Base-by-base conservation (phyloP, 2,329 filamentous ascomycete species). In the Fusarium sp. region DNA sequence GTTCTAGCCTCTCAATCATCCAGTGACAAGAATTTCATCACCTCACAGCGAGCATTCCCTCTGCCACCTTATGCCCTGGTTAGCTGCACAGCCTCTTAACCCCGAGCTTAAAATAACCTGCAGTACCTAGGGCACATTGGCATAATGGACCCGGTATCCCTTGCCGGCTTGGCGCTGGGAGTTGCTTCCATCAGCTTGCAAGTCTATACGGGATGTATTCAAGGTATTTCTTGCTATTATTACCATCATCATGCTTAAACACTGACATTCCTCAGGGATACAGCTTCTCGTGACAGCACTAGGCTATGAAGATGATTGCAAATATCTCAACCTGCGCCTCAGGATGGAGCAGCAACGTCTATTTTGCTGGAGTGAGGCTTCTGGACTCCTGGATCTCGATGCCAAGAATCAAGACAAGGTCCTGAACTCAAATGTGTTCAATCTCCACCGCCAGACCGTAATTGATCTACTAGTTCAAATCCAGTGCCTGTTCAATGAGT, bases 301-400 rank as follows among this genome's bases (percentile, higher is more conserved):
- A 42, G 79, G 80, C 43, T 82, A 83, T 55, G 80, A 81, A n/a
- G 78, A 84, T 61, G 81, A 83, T 45, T 83, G 78, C 70, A 80
- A 76, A 58, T 84, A 83, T 67, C 79, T 84, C 58, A 83, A 83
- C 61, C 69, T 84, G 66, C 78, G 82, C 48, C 71, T 84, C 48
- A 80, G 81, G 51, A 82, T 84, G 79, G 82, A 84, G 69, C 81
- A 85, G 72, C 81, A 84, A 63, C 77, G 82, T 23, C 76, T 84
- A 15, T 83, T 82, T 60, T 81, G 81, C 39, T 84, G 82, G 82
- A 82, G 81, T 63, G 82, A 84, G 66, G 81, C 81, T 4, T 84
- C 82, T 13, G 83, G 82, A 11, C 70, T 85, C 18, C 75, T 84
- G 14, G 82, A 83, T 56, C 73, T 83, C 14, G 80, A 82, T 50